phyloP scores from a whole-genome alignment of 257 asterid species.

The Rubia yunnanensis region DNA sequence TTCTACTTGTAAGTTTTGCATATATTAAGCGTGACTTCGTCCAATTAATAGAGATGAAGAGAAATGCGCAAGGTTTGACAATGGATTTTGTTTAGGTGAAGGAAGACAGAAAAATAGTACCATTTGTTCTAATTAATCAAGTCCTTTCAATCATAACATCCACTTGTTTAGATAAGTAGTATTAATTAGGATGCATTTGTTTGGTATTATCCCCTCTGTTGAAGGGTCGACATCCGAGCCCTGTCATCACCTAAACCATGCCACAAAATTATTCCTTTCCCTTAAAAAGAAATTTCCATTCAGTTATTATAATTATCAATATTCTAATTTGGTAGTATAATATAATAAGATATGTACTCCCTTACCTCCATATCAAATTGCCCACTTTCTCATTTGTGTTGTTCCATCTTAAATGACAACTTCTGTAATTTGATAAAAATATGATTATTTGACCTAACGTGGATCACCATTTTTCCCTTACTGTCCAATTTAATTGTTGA shows the following conservation, averaged over 20 bases:
- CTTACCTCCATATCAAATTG: no score
- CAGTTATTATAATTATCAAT: no score
- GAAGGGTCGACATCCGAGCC: slow-evolving; percentile 45
- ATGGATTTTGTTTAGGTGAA: neutral
- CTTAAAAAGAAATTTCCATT: slow-evolving; percentile 12
- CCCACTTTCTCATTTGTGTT: no score
- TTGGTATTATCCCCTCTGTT: slow-evolving; percentile 39
- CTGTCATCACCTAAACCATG: slow-evolving; percentile 35
- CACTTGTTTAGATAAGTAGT: slow-evolving; percentile 23
- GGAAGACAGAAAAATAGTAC: neutral
- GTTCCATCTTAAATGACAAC: no score
- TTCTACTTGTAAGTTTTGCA: neutral
- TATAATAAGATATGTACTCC: no score
- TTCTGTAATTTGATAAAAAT: no score
- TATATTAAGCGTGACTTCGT: neutral
- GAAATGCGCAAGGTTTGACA: neutral
- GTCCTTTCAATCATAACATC: slow-evolving; percentile 15
- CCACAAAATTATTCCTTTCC: slow-evolving; percentile 26
- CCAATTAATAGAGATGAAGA: neutral
- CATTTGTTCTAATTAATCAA: slow-evolving; percentile 1
- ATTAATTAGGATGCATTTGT: slow-evolving; percentile 34
- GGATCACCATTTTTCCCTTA: no score
- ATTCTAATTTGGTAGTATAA: no score
- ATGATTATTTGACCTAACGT: no score
- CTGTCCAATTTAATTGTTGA: no score